Evolutionary conservation across 1,284 basidiomycete species (phyloP), one percentile per base, ranked within the genome.

Genomic region (Cronartium quercuum): DNA sequence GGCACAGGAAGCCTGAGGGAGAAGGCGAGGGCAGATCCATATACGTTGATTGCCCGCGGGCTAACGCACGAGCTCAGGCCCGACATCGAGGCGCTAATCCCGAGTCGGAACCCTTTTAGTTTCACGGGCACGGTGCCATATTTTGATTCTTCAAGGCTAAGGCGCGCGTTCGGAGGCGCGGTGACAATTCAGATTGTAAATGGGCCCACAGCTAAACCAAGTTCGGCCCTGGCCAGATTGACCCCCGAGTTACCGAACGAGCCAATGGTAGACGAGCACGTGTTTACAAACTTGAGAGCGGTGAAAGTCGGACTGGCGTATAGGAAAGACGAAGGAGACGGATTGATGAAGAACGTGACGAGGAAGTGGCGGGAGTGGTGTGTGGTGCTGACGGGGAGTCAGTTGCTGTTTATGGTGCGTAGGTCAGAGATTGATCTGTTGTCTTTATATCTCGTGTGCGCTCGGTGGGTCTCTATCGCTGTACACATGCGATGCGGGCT

Each of bases 331-430:
- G 62, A 57, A n/a, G 70, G 63, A 9, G 13, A 64, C 15, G 62
- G 69, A 12, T 58, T 73, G 35, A 60, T 40, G n/a, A 91, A 87
- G 82, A 92, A 89, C 78, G 84, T 88, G 0, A 89, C 86, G 77
- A 86, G 91, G 63, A 97, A 94, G 82, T 98, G 95, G 95, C 90
- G 86, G 79, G 84, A 88, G 41, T 95, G 89, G 86, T 90, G 88
- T 76, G 88, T 94, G 9, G 85, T 96, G 68, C 85, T 99, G 68
- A 94, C 94, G 3, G 89, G 88, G 40, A 92, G 92, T 7, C 94
- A 97, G 80, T 84, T 98, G 9, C 85, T 98, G 61, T 90, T 98
- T 81, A 94, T 94, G 83, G 70, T 73, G 41, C 29, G 69, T 64
- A 3, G 5, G n/a, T 24, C 21, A 37, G 35, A 2, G 7, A 35